A percentile compares a stretch with the other conserved stretches of the same genome.
phyloP scores from a whole-genome alignment of 2,329 filamentous ascomycete species.

The Cephalotrichum gorgonifer region DNA sequence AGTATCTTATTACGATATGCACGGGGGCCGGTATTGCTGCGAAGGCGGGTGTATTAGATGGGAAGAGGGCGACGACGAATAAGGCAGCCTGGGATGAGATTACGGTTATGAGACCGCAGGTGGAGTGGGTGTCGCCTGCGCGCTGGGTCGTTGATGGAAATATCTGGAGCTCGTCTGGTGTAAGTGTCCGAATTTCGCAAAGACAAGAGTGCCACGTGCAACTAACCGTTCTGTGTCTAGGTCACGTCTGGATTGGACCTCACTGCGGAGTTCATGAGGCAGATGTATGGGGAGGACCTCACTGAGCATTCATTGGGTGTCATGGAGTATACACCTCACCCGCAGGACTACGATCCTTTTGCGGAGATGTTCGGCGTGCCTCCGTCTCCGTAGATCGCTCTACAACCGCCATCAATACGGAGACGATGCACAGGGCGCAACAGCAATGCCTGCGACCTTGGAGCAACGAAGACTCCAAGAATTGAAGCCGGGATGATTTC shows the following conservation, averaged over 20 bases:
- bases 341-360: background rate
- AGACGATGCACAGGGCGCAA: too few relatives aligned
- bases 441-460: too few relatives aligned
- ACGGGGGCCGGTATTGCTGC: constrained; percentile 53
- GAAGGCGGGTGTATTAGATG: constrained; percentile 47
- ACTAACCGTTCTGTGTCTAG: background rate
- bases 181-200: constrained; percentile 6
- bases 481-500: too few relatives aligned
- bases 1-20: constrained; percentile 54
- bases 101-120: constrained; percentile 33
- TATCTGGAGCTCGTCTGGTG: constrained; percentile 54
- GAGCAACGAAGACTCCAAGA: too few relatives aligned
- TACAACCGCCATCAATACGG: too few relatives aligned
- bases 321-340: background rate
- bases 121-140: constrained; percentile 50
- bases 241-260: background rate
- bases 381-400: background rate
- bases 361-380: background rate
- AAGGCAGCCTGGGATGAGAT: constrained; percentile 45
- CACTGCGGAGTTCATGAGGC: background rate
- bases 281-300: background rate
- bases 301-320: background rate
- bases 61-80: constrained; percentile 54
- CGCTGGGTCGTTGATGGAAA: constrained; percentile 58
- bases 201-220: too few relatives aligned